Conservation (phyloP, 148 eudicot species). For the Rhododendron williamsianum region DNA sequence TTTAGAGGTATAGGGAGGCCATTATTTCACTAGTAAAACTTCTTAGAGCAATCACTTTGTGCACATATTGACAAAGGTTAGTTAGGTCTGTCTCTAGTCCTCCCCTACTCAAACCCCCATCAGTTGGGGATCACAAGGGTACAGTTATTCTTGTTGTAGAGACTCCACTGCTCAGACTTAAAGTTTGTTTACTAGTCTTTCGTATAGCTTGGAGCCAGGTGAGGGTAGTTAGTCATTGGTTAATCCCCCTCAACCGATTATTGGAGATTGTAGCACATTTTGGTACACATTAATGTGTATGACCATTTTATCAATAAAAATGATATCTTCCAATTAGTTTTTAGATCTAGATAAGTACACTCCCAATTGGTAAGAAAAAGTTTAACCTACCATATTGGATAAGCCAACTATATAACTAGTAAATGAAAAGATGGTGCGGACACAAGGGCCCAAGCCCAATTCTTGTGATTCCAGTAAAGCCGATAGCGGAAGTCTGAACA, state of each 20-base stretch:
- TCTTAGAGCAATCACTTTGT: neutral
- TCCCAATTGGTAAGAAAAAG: neutral
- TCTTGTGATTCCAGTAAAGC: neutral
- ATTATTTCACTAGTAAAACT: neutral
- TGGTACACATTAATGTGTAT: neutral
- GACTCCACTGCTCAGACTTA: neutral
- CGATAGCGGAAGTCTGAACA: neutral
- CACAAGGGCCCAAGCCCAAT: neutral
- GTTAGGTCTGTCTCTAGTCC: neutral
- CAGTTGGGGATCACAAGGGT: neutral
- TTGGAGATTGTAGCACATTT: neutral
- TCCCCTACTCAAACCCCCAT: neutral
- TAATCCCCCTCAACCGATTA: neutral
- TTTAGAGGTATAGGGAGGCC: neutral
- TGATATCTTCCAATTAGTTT: neutral
- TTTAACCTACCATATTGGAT: neutral
- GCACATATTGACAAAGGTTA: neutral
- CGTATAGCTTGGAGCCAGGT: neutral
- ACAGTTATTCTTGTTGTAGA: neutral
- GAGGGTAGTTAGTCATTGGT: neutral
- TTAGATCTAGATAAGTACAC: neutral
- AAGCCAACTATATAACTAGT: neutral
- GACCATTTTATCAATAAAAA: neutral
- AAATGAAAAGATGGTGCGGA: neutral
- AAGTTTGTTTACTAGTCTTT: neutral